phyloP scores from a whole-genome alignment of 83 land plant species.

The Picea abies region DNA sequence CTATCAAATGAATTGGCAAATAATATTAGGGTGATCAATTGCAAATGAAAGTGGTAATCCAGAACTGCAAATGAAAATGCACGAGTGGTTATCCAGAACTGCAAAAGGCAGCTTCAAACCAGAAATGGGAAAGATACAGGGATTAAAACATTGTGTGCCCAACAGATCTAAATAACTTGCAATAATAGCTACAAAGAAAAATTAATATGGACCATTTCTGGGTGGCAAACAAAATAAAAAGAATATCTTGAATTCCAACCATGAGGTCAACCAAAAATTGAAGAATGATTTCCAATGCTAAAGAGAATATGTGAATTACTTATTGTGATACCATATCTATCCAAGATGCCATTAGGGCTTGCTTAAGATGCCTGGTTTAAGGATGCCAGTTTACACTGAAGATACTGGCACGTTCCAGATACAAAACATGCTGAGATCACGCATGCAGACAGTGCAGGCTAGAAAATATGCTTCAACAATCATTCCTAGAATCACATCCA shows the following conservation, averaged over 20 bases:
- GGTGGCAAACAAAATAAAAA: background rate
- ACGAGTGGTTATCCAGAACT: background rate
- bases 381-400: too few relatives aligned
- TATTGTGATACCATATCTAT: background rate
- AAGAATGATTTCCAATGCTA: background rate
- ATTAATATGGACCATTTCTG: background rate
- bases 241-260: background rate
- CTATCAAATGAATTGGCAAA: background rate
- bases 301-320: background rate
- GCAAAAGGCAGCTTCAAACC: background rate
- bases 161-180: background rate
- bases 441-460: too few relatives aligned
- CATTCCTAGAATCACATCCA: too few relatives aligned
- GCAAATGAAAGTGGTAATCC: background rate
- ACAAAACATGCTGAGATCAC: too few relatives aligned
- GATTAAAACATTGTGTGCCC: background rate
- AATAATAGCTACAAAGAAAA: background rate
- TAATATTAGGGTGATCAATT: background rate
- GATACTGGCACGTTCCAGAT: too few relatives aligned
- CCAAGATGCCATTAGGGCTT: too few relatives aligned
- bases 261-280: background rate
- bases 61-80: background rate
- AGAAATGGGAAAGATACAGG: background rate
- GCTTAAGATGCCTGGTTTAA: too few relatives aligned
- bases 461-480: too few relatives aligned